These are phyloP conservation scores for Parsonsia alboflavescens DNA, from an alignment of 257 asterid species.

Conservation along the genomic window DNA sequence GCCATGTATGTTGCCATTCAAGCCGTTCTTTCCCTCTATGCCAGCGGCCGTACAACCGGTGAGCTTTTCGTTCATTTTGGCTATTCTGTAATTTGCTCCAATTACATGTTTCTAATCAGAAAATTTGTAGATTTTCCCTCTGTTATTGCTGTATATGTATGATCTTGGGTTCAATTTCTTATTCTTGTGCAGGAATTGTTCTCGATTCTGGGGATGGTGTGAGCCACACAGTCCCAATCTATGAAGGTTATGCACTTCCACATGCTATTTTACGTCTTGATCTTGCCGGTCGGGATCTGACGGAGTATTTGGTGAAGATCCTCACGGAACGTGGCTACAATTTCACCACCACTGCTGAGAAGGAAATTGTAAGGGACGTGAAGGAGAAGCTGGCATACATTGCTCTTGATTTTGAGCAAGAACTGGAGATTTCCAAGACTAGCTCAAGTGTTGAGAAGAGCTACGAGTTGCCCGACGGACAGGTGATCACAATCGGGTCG, in stretches of 20 bases:
- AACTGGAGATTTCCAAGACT: conserved; percentile 13
- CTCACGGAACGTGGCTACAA: conserved; percentile 17
- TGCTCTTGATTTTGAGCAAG: conserved; percentile 22
- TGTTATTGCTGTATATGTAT: too few relatives aligned
- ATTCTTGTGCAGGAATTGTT: conserved; percentile 6
- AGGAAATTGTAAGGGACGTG: conserved; percentile 18
- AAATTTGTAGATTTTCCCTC: too few relatives aligned
- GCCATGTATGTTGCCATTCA: conserved; percentile 96
- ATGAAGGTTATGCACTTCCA: conserved; percentile 15
- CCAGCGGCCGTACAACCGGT: too few relatives aligned
- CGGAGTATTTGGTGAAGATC: conserved; percentile 20
- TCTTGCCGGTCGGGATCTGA: conserved; percentile 20
- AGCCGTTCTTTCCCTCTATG: too few relatives aligned
- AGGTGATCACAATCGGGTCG: conserved; percentile 20
- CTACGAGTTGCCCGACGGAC: conserved; percentile 19
- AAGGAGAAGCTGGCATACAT: conserved; percentile 24
- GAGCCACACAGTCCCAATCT: conserved; percentile 18
- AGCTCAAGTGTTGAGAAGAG: conserved; percentile 16
- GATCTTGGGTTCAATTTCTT: too few relatives aligned
- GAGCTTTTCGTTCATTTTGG: too few relatives aligned
- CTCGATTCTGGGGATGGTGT: conserved; percentile 19
- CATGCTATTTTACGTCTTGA: conserved; percentile 25
- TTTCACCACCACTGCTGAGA: conserved; percentile 16
- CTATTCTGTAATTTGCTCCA: conserved; percentile 51
- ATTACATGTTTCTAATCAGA: too few relatives aligned